phyloP scores from a whole-genome alignment of 129 eudicot species.

The Ambrosia artemisiifolia region DNA sequence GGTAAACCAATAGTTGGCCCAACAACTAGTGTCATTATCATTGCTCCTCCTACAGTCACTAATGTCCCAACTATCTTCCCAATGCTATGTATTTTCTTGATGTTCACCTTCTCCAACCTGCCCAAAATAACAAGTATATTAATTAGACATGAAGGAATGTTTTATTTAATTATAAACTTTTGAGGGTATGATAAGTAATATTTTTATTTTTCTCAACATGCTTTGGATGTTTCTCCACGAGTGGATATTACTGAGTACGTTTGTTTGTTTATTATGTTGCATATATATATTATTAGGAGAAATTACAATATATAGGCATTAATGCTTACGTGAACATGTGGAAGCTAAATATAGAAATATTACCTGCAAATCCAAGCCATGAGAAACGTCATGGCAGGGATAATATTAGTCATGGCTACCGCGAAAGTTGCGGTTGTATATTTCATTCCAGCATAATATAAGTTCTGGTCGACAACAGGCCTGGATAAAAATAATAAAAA shows the following conservation, averaged over 20 bases:
- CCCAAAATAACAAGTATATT: neutral
- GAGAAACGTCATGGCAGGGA: constrained; percentile 64
- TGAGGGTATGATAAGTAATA: too few relatives aligned
- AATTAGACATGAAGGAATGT: neutral
- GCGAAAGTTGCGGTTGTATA: constrained; percentile 67
- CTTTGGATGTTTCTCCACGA: too few relatives aligned
- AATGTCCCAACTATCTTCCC: constrained; percentile 64
- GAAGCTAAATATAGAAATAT: neutral
- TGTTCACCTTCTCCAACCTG: constrained; percentile 62
- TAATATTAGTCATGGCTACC: constrained; percentile 55
- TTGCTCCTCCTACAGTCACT: constrained; percentile 69
- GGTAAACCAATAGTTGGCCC: constrained; percentile 55
- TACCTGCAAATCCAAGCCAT: constrained; percentile 69
- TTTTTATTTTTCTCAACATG: too few relatives aligned
- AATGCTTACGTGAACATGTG: constrained; percentile 5
- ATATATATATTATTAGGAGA: too few relatives aligned
- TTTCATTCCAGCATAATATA: constrained; percentile 64
- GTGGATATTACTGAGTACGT: too few relatives aligned
- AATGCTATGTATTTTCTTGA: constrained; percentile 54
- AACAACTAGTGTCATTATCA: constrained; percentile 69
- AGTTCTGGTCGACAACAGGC: constrained; percentile 73
- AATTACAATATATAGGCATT: neutral
- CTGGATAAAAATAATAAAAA: constrained; percentile 23
- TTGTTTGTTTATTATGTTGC: too few relatives aligned
- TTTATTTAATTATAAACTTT: too few relatives aligned